These are phyloP conservation scores for Penicillium glabrum DNA, from an alignment of 2,329 filamentous ascomycete species.

Conservation along the genomic window DNA sequence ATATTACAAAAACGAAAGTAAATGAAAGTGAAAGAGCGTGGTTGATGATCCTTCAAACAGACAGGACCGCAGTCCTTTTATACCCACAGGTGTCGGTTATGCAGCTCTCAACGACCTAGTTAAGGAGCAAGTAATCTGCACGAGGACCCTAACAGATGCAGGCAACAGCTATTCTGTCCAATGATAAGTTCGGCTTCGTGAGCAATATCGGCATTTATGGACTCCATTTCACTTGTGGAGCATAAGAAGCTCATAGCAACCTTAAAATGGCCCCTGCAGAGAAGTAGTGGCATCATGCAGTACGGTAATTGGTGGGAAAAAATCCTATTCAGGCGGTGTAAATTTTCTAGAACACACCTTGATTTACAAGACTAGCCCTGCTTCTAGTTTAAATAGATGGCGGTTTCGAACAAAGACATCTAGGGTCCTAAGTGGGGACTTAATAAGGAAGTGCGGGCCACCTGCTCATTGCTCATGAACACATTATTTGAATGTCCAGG, in stretches of 20 bases:
- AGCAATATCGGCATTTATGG: neutral
- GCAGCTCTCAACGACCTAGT: neutral
- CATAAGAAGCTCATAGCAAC: neutral
- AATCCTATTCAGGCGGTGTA: neutral
- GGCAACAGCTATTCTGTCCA: neutral
- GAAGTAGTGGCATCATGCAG: neutral
- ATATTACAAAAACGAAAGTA: neutral
- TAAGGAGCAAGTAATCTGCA: neutral
- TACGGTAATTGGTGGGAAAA: neutral
- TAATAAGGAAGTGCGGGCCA: neutral
- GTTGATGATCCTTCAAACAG: neutral
- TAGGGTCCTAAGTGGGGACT: constrained; percentile 3
- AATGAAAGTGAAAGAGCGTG: neutral
- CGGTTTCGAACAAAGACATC: constrained; percentile 8
- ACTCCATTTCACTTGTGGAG: neutral
- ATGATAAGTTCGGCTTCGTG: neutral
- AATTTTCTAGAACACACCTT: neutral
- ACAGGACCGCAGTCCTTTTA: neutral
- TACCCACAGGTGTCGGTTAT: neutral
- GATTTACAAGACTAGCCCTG: neutral
- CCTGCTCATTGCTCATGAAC: neutral
- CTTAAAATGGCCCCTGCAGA: neutral
- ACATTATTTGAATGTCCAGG: neutral
- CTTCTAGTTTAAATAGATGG: neutral
- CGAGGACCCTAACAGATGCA: neutral